Conservation (phyloP, 1,284 basidiomycete genomes). For the Agaricales sp. region DNA sequence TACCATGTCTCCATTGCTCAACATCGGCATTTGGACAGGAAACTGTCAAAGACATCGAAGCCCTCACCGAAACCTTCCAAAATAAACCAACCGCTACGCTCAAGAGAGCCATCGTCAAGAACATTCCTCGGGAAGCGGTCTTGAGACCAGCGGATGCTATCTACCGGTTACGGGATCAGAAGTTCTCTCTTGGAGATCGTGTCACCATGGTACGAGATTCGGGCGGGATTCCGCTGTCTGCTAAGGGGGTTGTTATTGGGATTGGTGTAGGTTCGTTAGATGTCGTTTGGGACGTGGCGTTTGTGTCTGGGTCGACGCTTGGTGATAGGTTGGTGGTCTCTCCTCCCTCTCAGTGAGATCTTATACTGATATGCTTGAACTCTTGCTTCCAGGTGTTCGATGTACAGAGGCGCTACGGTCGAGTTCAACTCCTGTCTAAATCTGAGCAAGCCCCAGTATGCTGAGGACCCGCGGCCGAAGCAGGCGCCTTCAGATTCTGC, state of each 20-base stretch:
- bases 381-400: constrained; percentile 56
- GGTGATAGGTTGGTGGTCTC: constrained; percentile 56
- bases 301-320: constrained; percentile 87
- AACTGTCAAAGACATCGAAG: constrained; percentile 72
- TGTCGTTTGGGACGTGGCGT: constrained; percentile 94
- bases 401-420: constrained; percentile 81
- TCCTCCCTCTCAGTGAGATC: background rate
- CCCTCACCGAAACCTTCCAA: constrained; percentile 53
- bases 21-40: constrained; percentile 31
- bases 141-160: constrained; percentile 89
- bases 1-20: constrained; percentile 1
- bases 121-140: constrained; percentile 89
- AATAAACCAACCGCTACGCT: constrained; percentile 52
- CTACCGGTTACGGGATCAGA: constrained; percentile 85
- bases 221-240: constrained; percentile 86
- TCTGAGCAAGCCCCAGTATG: constrained; percentile 73
- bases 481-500: background rate
- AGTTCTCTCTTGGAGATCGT: constrained; percentile 89
- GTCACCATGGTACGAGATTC: constrained; percentile 95
- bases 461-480: constrained; percentile 19
- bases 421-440: constrained; percentile 83
- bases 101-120: constrained; percentile 86
- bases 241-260: constrained; percentile 91
- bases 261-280: constrained; percentile 84
- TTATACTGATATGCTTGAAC: background rate